These are phyloP conservation scores for Xylariomycetidae sp. DNA, from an alignment of 2,329 filamentous ascomycete genomes.

Conservation along the genomic window DNA sequence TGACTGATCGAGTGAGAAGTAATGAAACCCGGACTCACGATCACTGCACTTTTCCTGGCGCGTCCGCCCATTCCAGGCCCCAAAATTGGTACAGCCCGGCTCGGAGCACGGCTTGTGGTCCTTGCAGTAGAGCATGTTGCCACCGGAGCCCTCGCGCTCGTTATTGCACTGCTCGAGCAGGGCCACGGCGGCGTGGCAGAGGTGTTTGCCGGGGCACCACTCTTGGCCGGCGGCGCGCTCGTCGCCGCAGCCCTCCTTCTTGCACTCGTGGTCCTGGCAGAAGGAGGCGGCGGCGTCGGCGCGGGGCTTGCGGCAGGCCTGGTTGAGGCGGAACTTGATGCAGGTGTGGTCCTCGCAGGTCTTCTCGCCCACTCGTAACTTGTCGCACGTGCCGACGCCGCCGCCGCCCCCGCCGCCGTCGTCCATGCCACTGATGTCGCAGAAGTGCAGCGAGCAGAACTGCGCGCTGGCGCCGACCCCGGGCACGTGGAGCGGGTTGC, in stretches of 20 bases:
- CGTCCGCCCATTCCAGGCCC: slow-evolving; percentile 5
- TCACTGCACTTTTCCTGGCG: slow-evolving; percentile 12
- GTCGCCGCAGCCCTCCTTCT: slow-evolving; percentile 4
- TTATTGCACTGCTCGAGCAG: slow-evolving; percentile 10
- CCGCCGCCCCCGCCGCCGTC: neutral
- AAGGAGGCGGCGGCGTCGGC: slow-evolving; percentile 14
- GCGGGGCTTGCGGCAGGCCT: slow-evolving; percentile 10
- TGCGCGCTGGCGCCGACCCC: slow-evolving; percentile 18
- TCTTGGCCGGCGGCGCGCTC: slow-evolving; percentile 6
- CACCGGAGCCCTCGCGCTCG: slow-evolving; percentile 9
- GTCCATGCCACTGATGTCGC: slow-evolving; percentile 4
- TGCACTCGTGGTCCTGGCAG: slow-evolving; percentile 20
- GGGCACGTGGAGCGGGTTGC: slow-evolving; percentile 25
- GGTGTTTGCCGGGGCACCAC: slow-evolving; percentile 16
- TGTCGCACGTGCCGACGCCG: slow-evolving; percentile 6
- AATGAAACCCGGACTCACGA: slow-evolving; percentile 9
- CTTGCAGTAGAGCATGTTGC: slow-evolving; percentile 12
- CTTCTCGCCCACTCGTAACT: slow-evolving; percentile 9
- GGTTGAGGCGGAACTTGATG: slow-evolving; percentile 5
- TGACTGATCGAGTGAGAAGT: no score
- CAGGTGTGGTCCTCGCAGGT: slow-evolving; percentile 15
- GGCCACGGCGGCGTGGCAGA: slow-evolving; percentile 13
- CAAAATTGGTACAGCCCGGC: slow-evolving; percentile 7
- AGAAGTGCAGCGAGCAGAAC: slow-evolving; percentile 18
- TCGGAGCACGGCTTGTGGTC: slow-evolving; percentile 13